These are phyloP conservation scores for Colletotrichum sp. DNA, from an alignment of 2,329 filamentous ascomycete genomes.

Conservation along the genomic window DNA sequence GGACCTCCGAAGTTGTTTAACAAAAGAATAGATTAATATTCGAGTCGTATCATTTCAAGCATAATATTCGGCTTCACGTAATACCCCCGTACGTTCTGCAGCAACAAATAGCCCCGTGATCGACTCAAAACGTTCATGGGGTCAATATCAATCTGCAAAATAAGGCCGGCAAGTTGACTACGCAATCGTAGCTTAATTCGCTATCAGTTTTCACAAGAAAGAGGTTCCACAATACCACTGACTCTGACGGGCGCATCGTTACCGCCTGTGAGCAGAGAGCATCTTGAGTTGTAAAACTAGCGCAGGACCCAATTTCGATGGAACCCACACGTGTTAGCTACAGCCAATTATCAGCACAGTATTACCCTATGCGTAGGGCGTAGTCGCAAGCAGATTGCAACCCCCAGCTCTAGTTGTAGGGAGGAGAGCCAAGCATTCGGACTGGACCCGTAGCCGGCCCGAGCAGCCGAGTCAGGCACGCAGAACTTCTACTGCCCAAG, in stretches of 20 bases:
- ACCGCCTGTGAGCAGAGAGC: background rate
- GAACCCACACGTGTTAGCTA: background rate
- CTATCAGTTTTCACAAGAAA: background rate
- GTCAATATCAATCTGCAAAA: background rate
- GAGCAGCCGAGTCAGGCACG: background rate
- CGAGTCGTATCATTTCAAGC: background rate
- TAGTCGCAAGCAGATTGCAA: background rate
- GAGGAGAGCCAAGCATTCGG: background rate
- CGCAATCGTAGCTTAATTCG: background rate
- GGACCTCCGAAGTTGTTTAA: background rate
- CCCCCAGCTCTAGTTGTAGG: background rate
- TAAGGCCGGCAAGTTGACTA: background rate
- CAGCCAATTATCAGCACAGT: accelerated
- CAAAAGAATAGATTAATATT: background rate
- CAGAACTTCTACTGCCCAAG: background rate
- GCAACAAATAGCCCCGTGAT: background rate
- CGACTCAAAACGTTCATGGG: background rate
- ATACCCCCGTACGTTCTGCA: background rate
- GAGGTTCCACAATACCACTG: background rate
- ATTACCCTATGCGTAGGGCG: background rate
- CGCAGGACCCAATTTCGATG: background rate
- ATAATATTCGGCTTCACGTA: background rate
- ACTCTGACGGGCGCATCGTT: background rate
- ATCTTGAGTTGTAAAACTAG: background rate
- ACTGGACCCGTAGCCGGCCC: background rate